Conservation (phyloP, 225 moss, liverwort and hornwort species). For the Antitrichia curtipendula region DNA sequence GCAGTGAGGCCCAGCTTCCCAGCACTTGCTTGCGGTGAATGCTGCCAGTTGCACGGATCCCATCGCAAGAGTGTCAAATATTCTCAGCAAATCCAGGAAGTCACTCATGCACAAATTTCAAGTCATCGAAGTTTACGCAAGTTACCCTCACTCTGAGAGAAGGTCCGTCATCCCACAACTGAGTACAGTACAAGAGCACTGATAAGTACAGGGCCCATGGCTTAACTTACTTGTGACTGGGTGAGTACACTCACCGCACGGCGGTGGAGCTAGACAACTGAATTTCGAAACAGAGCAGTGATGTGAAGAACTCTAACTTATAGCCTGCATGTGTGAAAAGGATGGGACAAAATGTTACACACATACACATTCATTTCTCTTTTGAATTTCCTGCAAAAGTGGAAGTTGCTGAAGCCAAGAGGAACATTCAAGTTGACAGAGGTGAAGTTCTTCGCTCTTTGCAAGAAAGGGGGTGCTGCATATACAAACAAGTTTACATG, state of each 20-base stretch:
- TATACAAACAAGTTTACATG: neutral
- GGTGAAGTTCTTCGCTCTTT: accelerated
- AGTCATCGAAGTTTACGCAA: neutral
- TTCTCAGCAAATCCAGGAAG: neutral
- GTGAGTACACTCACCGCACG: neutral
- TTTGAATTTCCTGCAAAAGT: neutral
- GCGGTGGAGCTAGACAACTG: neutral
- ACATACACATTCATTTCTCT: neutral
- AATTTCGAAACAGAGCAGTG: neutral
- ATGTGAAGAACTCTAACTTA: neutral
- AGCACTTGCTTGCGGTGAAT: neutral
- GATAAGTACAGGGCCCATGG: neutral
- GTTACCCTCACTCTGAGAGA: neutral
- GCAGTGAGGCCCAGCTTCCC: neutral
- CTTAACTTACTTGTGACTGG: neutral
- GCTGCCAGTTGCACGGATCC: neutral
- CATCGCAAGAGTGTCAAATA: neutral
- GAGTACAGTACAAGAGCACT: neutral
- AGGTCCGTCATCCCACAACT: neutral
- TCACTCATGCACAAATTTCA: neutral
- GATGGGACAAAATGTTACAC: neutral
- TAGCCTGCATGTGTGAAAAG: neutral
- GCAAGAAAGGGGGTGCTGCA: neutral
- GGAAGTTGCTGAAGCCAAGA: neutral
- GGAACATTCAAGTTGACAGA: neutral